phyloP scores from a whole-genome alignment of 306 rosid species.

The Castanea crenata region DNA sequence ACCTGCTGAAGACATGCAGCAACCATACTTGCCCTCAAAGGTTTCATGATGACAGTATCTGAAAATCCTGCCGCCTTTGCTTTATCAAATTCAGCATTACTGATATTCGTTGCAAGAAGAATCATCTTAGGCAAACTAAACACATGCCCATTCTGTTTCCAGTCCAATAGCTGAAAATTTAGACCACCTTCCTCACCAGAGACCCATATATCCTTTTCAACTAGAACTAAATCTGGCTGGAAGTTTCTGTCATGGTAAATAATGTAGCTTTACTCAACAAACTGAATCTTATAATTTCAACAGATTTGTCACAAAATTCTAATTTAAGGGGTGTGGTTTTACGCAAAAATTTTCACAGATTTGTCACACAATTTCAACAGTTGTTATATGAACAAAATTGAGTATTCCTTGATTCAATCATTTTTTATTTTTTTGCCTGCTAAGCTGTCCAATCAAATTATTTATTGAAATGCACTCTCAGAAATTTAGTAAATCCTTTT shows the following conservation, averaged over 20 bases:
- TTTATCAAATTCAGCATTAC: conserved; percentile 55
- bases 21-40: conserved; percentile 94
- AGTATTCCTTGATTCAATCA: background rate
- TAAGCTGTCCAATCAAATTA: no score
- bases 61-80: conserved; percentile 79
- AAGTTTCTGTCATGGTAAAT: conserved; percentile 49
- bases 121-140: conserved; percentile 69
- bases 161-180: conserved; percentile 45
- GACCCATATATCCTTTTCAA: conserved; percentile 85
- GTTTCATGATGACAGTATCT: conserved; percentile 93
- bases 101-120: conserved; percentile 83
- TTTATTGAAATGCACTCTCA: background rate
- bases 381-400: background rate
- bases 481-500: background rate
- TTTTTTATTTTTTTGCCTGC: no score
- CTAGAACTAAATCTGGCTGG: conserved; percentile 76
- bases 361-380: background rate
- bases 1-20: conserved; percentile 99
- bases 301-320: background rate
- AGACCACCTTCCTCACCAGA: conserved; percentile 63
- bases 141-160: conserved; percentile 65
- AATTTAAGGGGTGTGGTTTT: background rate
- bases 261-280: conserved; percentile 25
- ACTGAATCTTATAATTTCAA: conserved; percentile 3
- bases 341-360: background rate